These are phyloP conservation scores for Cryptococcus sp. DNA, from an alignment of 1,284 basidiomycete species.

Conservation along the genomic window DNA sequence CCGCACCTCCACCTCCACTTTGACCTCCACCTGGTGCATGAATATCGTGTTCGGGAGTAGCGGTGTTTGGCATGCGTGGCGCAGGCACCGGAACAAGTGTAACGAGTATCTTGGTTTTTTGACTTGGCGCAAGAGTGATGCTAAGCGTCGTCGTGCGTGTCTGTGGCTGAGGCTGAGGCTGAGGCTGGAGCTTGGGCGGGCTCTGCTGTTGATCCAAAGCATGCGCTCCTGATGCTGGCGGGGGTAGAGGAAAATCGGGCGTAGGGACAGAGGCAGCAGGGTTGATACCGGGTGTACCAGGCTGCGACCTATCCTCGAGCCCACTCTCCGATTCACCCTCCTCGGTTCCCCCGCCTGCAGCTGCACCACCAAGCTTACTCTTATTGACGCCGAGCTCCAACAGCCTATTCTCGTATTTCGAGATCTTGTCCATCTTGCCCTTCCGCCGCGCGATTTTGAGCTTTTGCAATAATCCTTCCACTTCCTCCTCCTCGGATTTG, in stretches of 20 bases:
- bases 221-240: neutral
- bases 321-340: constrained; percentile 15
- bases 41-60: neutral
- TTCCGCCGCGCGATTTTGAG: constrained; percentile 58
- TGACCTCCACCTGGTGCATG: too few species aligned
- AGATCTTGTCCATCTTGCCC: constrained; percentile 57
- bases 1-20: neutral
- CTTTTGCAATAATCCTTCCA: constrained; percentile 58
- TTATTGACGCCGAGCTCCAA: constrained; percentile 51
- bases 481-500: constrained; percentile 58
- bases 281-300: constrained; percentile 8
- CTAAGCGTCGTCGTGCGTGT: constrained; percentile 15
- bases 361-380: constrained; percentile 1
- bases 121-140: constrained; percentile 42
- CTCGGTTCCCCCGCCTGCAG: neutral
- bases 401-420: constrained; percentile 56
- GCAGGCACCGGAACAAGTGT: constrained; percentile 25
- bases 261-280: neutral
- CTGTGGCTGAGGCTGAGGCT: neutral
- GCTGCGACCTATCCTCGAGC: neutral
- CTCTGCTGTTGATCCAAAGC: neutral
- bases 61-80: neutral
- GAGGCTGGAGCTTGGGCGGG: neutral
- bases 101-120: constrained; percentile 47
- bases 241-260: neutral